Evolutionary conservation across 768 basidiomycete genomes (phyloP).

Genomic region (Suillus alpinus): DNA sequence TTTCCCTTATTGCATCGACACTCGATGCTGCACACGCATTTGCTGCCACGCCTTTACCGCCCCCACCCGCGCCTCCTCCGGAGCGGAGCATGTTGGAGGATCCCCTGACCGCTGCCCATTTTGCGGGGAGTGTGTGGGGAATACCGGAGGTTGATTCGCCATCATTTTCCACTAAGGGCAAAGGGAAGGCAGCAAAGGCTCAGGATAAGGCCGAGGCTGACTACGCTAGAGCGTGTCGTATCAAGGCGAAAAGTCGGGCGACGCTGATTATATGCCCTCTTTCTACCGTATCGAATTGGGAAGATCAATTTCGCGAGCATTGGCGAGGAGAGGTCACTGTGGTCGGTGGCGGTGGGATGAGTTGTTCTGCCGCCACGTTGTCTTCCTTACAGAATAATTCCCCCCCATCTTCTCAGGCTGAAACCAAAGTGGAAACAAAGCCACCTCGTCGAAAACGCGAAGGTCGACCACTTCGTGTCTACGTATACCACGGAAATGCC

Average conservation of each 20-base stretch:
- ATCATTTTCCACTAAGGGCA: slow-evolving; percentile 45
- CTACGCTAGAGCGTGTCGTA: slow-evolving; percentile 65
- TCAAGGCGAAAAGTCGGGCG: slow-evolving; percentile 82
- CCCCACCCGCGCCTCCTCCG: slow-evolving; percentile 40
- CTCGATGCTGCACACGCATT: slow-evolving; percentile 67
- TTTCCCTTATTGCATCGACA: slow-evolving; percentile 90
- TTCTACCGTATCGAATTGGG: slow-evolving; percentile 98
- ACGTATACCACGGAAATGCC: slow-evolving; percentile 93
- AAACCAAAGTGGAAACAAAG: slow-evolving; percentile 22
- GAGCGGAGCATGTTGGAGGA: slow-evolving; percentile 31
- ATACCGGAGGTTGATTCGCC: slow-evolving; percentile 58
- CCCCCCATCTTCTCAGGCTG: slow-evolving; percentile 31
- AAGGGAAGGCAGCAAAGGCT: slow-evolving; percentile 62
- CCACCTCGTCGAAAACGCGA: slow-evolving; percentile 36
- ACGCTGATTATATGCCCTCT: slow-evolving; percentile 97
- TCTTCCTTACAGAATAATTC: slow-evolving; percentile 35
- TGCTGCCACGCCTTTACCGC: slow-evolving; percentile 51
- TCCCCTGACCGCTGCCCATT: slow-evolving; percentile 51
- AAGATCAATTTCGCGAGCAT: slow-evolving; percentile 97
- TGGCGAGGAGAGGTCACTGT: slow-evolving; percentile 88
- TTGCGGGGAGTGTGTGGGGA: slow-evolving; percentile 78
- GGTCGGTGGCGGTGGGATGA: slow-evolving; percentile 67
- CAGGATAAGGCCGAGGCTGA: slow-evolving; percentile 74
- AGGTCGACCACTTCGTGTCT: slow-evolving; percentile 70
- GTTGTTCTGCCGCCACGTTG: slow-evolving; percentile 25